A percentile compares a stretch with the other conserved stretches of the same genome.
Conservation (phyloP, 225 moss, liverwort and hornwort genomes). For the Ulota crispa region DNA sequence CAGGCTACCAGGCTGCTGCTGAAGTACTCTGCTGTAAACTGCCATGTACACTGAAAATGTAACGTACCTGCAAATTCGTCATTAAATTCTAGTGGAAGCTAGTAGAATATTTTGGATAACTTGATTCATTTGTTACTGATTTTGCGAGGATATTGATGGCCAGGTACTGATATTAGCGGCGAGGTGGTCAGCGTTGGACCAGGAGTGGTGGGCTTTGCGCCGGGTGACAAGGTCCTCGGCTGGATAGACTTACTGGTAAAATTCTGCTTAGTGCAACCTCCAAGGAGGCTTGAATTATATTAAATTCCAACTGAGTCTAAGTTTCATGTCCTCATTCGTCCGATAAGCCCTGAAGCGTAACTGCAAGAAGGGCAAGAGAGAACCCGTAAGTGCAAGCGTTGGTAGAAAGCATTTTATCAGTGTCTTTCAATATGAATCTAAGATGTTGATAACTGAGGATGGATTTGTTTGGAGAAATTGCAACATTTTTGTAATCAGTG, state of each 20-base stretch:
- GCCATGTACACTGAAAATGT: not conserved
- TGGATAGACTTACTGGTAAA: slow-evolving; percentile 61
- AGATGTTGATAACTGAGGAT: not conserved
- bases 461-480: not conserved
- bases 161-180: slow-evolving; percentile 81
- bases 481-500: not conserved
- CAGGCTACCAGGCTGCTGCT: no score
- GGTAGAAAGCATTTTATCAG: not conserved
- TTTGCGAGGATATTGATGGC: not conserved
- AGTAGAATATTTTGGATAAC: not conserved
- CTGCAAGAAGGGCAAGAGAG: not conserved
- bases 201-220: slow-evolving; percentile 53
- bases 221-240: slow-evolving; percentile 71
- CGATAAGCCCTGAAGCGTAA: not conserved
- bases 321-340: not conserved
- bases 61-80: not conserved
- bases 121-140: not conserved
- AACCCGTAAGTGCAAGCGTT: not conserved
- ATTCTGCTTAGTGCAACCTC: not conserved
- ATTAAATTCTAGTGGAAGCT: not conserved
- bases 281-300: not conserved
- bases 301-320: not conserved
- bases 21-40: not conserved
- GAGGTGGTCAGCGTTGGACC: slow-evolving; percentile 74
- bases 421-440: not conserved